Evolutionary conservation across 176 grass and related monocot genomes (phyloP).

Genomic region (Hsuehochloa calcarea): DNA sequence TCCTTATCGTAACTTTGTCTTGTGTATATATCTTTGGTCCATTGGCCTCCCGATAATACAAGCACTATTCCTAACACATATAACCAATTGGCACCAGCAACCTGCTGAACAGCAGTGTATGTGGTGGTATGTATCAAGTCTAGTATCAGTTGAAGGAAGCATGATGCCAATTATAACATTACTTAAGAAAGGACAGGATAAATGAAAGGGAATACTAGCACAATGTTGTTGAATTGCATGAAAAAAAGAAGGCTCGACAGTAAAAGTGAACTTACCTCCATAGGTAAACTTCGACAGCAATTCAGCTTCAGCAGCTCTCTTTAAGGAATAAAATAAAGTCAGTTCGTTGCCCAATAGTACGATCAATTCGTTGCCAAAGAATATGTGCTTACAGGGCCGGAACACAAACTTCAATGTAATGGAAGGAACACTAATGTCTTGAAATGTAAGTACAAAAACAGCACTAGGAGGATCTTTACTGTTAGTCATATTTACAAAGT

Average conservation of each 20-base stretch:
- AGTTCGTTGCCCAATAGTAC: not conserved
- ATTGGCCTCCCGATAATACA: too few species aligned
- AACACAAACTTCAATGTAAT: not conserved
- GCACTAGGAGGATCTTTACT: not conserved
- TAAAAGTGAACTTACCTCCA: conserved; percentile 53
- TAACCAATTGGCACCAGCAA: conserved; percentile 6
- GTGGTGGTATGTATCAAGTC: not conserved
- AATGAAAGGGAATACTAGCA: not conserved
- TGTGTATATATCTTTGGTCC: too few species aligned
- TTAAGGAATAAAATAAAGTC: conserved; percentile 19
- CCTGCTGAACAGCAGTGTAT: not conserved
- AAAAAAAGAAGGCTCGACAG: not conserved
- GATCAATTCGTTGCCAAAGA: too few species aligned
- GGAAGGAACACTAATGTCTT: not conserved
- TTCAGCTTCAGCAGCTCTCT: conserved; percentile 96
- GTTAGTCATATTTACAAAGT: not conserved
- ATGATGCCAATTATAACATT: not conserved
- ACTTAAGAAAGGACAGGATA: not conserved
- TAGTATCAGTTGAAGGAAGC: not conserved
- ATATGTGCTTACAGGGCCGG: not conserved
- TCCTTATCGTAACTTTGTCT: too few species aligned
- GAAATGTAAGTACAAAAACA: too few species aligned
- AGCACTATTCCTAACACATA: too few species aligned
- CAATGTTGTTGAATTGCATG: not conserved
- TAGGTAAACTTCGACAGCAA: conserved; percentile 82